Conservation (phyloP, 352 stramenopile genomes). For the Phytophthora pluvialis region DNA sequence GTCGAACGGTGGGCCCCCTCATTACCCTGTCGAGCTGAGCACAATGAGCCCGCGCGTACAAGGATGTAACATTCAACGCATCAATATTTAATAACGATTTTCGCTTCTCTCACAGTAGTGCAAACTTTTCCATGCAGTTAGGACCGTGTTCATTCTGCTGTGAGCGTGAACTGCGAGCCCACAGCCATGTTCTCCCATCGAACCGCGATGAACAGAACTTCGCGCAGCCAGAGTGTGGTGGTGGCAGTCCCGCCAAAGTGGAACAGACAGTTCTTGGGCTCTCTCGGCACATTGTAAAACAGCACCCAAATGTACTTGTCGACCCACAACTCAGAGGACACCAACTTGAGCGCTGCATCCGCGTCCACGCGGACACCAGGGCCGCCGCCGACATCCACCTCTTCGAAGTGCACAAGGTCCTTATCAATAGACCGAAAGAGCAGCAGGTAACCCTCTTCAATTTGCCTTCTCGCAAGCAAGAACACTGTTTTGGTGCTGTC, state of each 20-base stretch:
- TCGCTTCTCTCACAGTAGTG: slow-evolving; percentile 3
- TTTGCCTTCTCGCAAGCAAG: slow-evolving; percentile 59
- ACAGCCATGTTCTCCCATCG: slow-evolving; percentile 71
- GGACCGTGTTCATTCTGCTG: slow-evolving; percentile 22
- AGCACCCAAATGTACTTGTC: slow-evolving; percentile 75
- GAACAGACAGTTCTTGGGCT: slow-evolving; percentile 45
- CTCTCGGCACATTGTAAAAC: slow-evolving; percentile 44
- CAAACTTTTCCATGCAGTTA: not conserved
- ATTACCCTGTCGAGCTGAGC: slow-evolving; percentile 31
- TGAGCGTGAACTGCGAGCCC: slow-evolving; percentile 54
- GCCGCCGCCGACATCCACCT: slow-evolving; percentile 37
- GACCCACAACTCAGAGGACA: slow-evolving; percentile 51
- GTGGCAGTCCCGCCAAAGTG: slow-evolving; percentile 67
- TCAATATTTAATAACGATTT: slow-evolving; percentile 19
- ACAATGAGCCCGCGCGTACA: not conserved
- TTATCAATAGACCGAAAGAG: slow-evolving; percentile 69
- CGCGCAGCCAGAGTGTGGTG: slow-evolving; percentile 62
- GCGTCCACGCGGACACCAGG: slow-evolving; percentile 12
- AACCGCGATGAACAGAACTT: slow-evolving; percentile 73
- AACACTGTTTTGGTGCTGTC: slow-evolving; percentile 61
- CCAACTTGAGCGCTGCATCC: slow-evolving; percentile 1
- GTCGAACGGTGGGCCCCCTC: slow-evolving; percentile 26
- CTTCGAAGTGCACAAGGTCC: slow-evolving; percentile 53
- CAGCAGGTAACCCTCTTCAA: slow-evolving; percentile 65
- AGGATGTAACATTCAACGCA: not conserved